phyloP scores from a whole-genome alignment of 441 rosid genomes.

The Manihot esculenta region DNA sequence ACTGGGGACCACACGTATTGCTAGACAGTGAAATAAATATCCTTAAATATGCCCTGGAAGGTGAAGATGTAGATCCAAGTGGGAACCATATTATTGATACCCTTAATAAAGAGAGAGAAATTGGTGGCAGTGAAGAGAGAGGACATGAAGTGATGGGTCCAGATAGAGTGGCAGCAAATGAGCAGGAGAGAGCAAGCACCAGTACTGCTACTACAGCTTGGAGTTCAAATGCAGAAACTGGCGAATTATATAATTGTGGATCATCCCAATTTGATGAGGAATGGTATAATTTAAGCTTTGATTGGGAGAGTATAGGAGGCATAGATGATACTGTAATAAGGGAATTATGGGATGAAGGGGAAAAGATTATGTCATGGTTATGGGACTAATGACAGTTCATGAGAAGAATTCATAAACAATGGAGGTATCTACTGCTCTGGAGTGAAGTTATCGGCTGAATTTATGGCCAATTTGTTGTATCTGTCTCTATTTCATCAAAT shows the following conservation, averaged over 20 bases:
- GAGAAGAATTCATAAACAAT: too few species aligned
- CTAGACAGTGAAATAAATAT: slow-evolving; percentile 65
- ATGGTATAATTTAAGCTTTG: slow-evolving; percentile 24
- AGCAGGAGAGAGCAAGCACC: slow-evolving; percentile 26
- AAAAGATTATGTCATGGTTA: slow-evolving; percentile 27
- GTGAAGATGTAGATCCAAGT: slow-evolving; percentile 23
- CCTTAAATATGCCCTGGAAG: slow-evolving; percentile 37
- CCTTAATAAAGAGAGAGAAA: neutral
- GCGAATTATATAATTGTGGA: slow-evolving; percentile 22
- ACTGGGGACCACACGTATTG: slow-evolving; percentile 67
- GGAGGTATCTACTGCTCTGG: too few species aligned
- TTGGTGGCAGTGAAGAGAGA: slow-evolving; percentile 8
- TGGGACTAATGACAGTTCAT: slow-evolving; percentile 14
- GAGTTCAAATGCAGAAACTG: slow-evolving; percentile 36
- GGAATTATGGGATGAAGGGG: slow-evolving; percentile 30
- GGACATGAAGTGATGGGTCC: slow-evolving; percentile 19
- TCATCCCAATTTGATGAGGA: slow-evolving; percentile 33
- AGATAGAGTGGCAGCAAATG: slow-evolving; percentile 18
- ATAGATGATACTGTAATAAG: neutral
- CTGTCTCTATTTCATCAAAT: neutral
- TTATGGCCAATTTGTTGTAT: neutral
- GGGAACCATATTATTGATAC: neutral
- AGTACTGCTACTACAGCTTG: slow-evolving; percentile 13
- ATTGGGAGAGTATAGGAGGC: slow-evolving; percentile 32
- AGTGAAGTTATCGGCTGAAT: neutral